A percentile compares a stretch with the other conserved stretches of the same genome.
These are phyloP conservation scores for Diaporthe citri DNA, from an alignment of 2,329 filamentous ascomycete species.

Conservation along the genomic window DNA sequence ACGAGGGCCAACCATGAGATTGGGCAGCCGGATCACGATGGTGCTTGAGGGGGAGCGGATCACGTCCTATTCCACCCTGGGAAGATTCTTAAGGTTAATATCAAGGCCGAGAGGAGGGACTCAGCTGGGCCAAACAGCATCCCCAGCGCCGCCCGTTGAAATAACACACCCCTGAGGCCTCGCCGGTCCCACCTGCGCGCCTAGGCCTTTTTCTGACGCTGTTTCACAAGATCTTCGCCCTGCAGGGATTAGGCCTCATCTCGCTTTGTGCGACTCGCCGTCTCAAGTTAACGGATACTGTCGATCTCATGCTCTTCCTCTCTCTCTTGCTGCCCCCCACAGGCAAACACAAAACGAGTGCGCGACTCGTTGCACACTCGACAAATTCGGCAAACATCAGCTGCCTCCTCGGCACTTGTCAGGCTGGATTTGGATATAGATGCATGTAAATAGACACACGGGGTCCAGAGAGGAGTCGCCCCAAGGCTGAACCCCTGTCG, in stretches of 20 bases:
- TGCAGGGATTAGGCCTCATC: slow-evolving; percentile 29
- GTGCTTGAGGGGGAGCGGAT: not conserved
- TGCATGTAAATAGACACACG: not conserved
- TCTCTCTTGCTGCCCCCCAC: not conserved
- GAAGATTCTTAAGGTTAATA: slow-evolving; percentile 30
- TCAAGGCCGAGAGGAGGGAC: not conserved
- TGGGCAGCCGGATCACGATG: not conserved
- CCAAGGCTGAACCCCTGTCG: not conserved
- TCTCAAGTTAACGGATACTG: slow-evolving; percentile 14
- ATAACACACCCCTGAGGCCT: slow-evolving; percentile 11
- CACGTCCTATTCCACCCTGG: not conserved
- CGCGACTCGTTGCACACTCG: slow-evolving; percentile 3
- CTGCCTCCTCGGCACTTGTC: not conserved
- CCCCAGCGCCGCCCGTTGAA: not conserved
- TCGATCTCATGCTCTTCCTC: not conserved
- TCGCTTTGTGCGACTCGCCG: slow-evolving; percentile 33
- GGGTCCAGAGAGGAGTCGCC: not conserved
- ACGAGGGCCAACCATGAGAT: slow-evolving; percentile 1
- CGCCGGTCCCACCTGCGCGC: slow-evolving; percentile 6
- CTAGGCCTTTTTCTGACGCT: slow-evolving; percentile 16
- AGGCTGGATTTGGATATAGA: not conserved
- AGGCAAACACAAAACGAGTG: not conserved
- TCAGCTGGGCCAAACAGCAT: not conserved
- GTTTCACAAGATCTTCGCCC: slow-evolving; percentile 28
- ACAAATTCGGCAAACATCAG: not conserved